Base-by-base conservation (phyloP, 2,329 filamentous ascomycete species). In the Polytolypa hystricis region DNA sequence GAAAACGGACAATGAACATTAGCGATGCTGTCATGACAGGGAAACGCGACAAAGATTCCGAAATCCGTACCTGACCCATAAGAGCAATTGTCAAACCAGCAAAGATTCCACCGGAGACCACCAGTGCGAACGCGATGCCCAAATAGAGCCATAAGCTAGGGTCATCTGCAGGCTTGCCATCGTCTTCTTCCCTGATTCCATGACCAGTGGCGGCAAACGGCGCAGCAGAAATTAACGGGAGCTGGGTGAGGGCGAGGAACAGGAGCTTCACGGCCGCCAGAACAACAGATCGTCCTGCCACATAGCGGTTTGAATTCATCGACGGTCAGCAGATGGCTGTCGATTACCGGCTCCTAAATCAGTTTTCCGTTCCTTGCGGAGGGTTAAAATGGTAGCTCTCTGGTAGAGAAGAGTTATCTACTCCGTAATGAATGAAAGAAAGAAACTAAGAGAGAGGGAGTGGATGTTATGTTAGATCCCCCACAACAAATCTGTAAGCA, bases 21-120 rank as follows among this genome's bases (percentile, higher is more conserved):
- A 19, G 11, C 12, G 7, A 12, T 30, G 15, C 8, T n/a, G n/a
- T n/a, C n/a, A n/a, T n/a, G n/a, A n/a, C n/a, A n/a, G 17, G 27
- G 18, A 26, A 18, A 38, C 14, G 32, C 7, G 20, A 28, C 14
- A 26, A 11, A 8, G 10, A 18, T 28, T n/a, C 14, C 18, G 7
- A 30, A 16, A 5, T 17, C 26, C 49, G 39, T 49, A 64, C 63
- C 51, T 80, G 76, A 38, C 76, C 76, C 76, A 80, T 80, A 49
- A 79, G 61, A 49, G 62, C 56, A 47, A 65, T 64, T 41, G 91
- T 98, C 60, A 98, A 65, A 21, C 91, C 91, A 7, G 91, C 91
- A 64, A 98, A 98, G 26, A 84, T 85, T 44, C 91, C 91, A 44
- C 91, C 91, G 1, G 84, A 72, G 42, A 96, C 66, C 7, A 96